Percentiles rank a stretch among this genome's conserved stretches.
These are phyloP conservation scores for Phallus indusiatus DNA, from an alignment of 768 basidiomycete genomes.

Conservation along the genomic window DNA sequence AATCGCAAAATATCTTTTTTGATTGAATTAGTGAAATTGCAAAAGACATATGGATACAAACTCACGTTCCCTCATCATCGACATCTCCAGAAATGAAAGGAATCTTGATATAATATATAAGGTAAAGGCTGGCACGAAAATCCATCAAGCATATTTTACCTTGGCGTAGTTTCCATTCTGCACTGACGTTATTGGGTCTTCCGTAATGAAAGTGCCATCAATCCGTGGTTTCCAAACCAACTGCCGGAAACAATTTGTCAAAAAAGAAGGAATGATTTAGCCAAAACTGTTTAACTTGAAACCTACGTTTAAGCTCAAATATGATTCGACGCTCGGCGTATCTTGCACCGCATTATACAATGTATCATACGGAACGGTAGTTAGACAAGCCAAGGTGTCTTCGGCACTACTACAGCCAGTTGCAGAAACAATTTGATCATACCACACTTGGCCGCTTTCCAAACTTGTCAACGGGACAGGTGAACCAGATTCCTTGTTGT, in stretches of 20 bases:
- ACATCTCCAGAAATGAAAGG: slow-evolving; percentile 15
- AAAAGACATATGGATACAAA: background rate
- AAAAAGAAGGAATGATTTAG: background rate
- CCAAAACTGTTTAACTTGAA: background rate
- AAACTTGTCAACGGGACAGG: slow-evolving; percentile 36
- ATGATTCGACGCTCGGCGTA: slow-evolving; percentile 7
- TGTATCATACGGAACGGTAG: slow-evolving; percentile 25
- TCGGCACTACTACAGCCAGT: slow-evolving; percentile 30
- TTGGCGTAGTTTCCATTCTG: slow-evolving; percentile 21
- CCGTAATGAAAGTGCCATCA: slow-evolving; percentile 30
- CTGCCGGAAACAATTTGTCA: background rate
- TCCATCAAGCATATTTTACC: slow-evolving; percentile 27
- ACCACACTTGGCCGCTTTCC: slow-evolving; percentile 33
- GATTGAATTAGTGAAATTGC: too few species aligned
- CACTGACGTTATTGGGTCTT: slow-evolving; percentile 23
- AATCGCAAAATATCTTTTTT: slow-evolving; percentile 19
- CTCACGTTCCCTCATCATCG: slow-evolving; percentile 15
- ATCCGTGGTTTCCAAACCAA: slow-evolving; percentile 28
- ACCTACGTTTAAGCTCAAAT: background rate
- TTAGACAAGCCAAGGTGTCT: slow-evolving; percentile 34
- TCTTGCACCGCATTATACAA: slow-evolving; percentile 32
- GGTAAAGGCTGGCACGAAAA: slow-evolving; percentile 10
- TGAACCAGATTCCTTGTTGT: slow-evolving; percentile 30
- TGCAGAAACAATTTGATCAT: slow-evolving; percentile 32
- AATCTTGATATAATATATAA: slow-evolving; percentile 16